phyloP scores from a whole-genome alignment of 1,284 basidiomycete species.

The Fereydounia khargensis region DNA sequence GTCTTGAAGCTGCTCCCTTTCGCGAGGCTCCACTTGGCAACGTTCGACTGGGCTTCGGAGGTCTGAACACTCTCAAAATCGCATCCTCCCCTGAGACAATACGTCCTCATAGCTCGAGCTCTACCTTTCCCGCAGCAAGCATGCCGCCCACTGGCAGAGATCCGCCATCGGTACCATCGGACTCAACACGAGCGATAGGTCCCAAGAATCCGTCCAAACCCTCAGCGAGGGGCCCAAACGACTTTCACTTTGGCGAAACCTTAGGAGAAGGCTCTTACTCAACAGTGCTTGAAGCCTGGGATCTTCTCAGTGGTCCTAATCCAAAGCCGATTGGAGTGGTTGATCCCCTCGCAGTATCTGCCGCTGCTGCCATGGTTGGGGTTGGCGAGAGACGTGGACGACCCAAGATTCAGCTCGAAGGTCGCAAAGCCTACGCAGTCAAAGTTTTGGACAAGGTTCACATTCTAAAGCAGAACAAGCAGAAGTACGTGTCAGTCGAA shows the following conservation, averaged over 20 bases:
- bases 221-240: slow-evolving; percentile 34
- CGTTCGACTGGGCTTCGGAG: slow-evolving; percentile 33
- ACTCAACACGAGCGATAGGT: background rate
- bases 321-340: slow-evolving; percentile 20
- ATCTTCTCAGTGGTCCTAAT: slow-evolving; percentile 27
- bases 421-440: slow-evolving; percentile 47
- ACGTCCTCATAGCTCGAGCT: too few relatives aligned
- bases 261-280: slow-evolving; percentile 56
- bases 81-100: too few relatives aligned
- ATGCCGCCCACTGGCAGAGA: too few relatives aligned
- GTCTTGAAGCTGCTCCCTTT: slow-evolving; percentile 53
- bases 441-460: slow-evolving; percentile 57
- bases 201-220: background rate
- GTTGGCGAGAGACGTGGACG: slow-evolving; percentile 10
- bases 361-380: slow-evolving; percentile 35
- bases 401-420: slow-evolving; percentile 16
- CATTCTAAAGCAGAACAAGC: slow-evolving; percentile 56
- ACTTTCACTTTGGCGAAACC: slow-evolving; percentile 55
- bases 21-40: slow-evolving; percentile 53
- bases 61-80: too few relatives aligned
- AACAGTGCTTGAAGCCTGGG: slow-evolving; percentile 55
- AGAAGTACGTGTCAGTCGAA: slow-evolving; percentile 55
- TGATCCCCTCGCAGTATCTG: slow-evolving; percentile 23
- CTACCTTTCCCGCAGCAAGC: too few relatives aligned
- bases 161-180: background rate